These are phyloP conservation scores for Lathyrus tuberosus DNA, from an alignment of 306 rosid species.

Conservation along the genomic window DNA sequence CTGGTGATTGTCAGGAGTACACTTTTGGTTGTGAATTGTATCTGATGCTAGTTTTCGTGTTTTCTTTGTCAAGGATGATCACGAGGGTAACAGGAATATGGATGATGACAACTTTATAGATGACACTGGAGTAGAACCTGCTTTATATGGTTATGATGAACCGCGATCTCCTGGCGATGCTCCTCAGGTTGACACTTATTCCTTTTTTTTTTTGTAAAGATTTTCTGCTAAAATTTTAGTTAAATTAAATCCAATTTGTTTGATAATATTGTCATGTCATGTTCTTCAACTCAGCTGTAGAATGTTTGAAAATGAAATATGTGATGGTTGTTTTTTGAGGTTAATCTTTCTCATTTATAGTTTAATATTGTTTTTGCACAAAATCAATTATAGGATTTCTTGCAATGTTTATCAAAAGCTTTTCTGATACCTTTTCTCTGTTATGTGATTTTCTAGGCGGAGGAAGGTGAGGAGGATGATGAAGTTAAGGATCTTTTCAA, in stretches of 20 bases:
- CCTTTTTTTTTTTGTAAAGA: not conserved
- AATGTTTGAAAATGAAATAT: slow-evolving; percentile 2
- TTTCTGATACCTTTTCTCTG: slow-evolving; percentile 18
- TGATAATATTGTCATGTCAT: not conserved
- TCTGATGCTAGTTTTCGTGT: slow-evolving; percentile 25
- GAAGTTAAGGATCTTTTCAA: slow-evolving; percentile 79
- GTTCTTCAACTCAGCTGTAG: slow-evolving; percentile 4
- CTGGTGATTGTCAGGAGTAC: not conserved
- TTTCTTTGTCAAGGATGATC: slow-evolving; percentile 70
- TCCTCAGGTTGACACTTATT: slow-evolving; percentile 68
- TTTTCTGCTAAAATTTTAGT: not conserved
- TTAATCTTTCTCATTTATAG: not conserved
- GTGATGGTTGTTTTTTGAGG: not conserved
- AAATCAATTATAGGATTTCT: not conserved
- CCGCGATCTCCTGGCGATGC: slow-evolving; percentile 69
- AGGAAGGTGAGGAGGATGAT: slow-evolving; percentile 86
- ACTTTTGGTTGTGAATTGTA: slow-evolving; percentile 32
- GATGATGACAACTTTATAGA: slow-evolving; percentile 98
- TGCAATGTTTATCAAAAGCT: slow-evolving; percentile 7
- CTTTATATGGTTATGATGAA: slow-evolving; percentile 68
- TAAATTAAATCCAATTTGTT: slow-evolving; percentile 2
- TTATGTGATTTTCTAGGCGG: slow-evolving; percentile 63
- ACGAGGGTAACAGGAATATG: slow-evolving; percentile 68
- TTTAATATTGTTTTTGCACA: not conserved
- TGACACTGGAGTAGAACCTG: slow-evolving; percentile 88